Percentiles rank a stretch among this genome's conserved stretches.
phyloP scores from a whole-genome alignment of 305 asterid genomes.

The Plantago coronopus region DNA sequence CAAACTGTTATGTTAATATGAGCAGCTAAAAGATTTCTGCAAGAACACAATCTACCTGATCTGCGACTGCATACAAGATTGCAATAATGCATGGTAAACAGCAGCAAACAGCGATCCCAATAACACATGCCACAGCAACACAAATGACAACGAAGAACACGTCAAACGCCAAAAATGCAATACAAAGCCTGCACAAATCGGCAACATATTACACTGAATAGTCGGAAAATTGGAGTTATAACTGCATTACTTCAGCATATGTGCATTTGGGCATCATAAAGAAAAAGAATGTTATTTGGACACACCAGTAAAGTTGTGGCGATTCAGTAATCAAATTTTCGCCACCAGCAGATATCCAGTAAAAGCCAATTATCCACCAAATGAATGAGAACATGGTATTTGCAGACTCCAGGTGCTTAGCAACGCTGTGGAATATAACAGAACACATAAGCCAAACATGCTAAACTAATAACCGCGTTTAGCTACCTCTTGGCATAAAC shows the following conservation, averaged over 20 bases:
- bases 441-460: no score
- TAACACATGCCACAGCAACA: conserved; percentile 86
- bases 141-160: conserved; percentile 93
- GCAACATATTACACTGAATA: not conserved
- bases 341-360: conserved; percentile 90
- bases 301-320: conserved; percentile 93
- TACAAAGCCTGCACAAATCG: conserved; percentile 72
- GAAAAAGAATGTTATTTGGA: conserved; percentile 4
- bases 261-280: conserved; percentile 23
- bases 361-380: conserved; percentile 98
- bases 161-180: conserved; percentile 91
- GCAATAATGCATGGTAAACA: conserved; percentile 98
- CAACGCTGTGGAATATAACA: conserved; percentile 41
- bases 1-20: not conserved
- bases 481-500: no score
- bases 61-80: conserved; percentile 88
- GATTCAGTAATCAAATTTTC: conserved; percentile 51
- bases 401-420: conserved; percentile 86
- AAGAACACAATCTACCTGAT: conserved; percentile 53
- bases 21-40: not conserved
- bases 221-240: conserved; percentile 5
- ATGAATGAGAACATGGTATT: conserved; percentile 93
- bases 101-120: conserved; percentile 98
- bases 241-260: conserved; percentile 18
- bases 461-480: no score